These are phyloP conservation scores for Quercus lobata DNA, from an alignment of 331 rosid genomes.

Conservation along the genomic window DNA sequence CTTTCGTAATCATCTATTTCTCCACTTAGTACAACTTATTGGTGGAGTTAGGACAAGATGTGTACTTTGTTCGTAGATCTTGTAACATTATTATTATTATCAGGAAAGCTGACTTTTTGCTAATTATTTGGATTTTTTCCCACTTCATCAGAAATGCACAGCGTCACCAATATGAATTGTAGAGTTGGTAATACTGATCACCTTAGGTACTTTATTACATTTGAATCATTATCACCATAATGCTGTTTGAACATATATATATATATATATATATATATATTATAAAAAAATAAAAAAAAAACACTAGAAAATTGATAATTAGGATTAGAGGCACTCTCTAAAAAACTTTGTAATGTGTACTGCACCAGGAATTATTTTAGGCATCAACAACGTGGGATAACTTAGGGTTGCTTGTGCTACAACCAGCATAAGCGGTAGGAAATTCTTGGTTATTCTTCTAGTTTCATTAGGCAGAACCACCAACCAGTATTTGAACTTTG, in stretches of 20 bases:
- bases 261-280: too few species aligned
- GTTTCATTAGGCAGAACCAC: constrained; percentile 24
- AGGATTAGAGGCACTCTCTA: neutral
- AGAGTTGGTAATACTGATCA: constrained; percentile 3
- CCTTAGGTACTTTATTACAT: neutral
- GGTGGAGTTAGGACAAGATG: neutral
- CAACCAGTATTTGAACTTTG: constrained; percentile 19
- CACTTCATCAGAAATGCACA: neutral
- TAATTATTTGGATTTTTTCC: neutral
- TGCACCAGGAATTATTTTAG: constrained; percentile 31
- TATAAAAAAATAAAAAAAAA: neutral
- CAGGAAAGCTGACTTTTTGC: neutral
- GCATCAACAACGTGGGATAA: constrained; percentile 20
- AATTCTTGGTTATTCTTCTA: constrained; percentile 13
- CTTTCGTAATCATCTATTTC: neutral
- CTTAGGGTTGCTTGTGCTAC: constrained; percentile 12
- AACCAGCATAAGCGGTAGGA: constrained; percentile 19
- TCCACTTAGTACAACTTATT: neutral
- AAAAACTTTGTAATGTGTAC: constrained; percentile 12
- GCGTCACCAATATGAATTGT: neutral
- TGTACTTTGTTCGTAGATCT: neutral
- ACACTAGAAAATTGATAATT: constrained; percentile 8
- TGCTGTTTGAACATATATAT: neutral
- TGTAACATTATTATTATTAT: neutral
- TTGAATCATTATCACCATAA: neutral